Percentiles rank a stretch among this genome's conserved stretches.
Evolutionary conservation across 805 yeast genomes (phyloP).

Genomic region (Candida piceae): DNA sequence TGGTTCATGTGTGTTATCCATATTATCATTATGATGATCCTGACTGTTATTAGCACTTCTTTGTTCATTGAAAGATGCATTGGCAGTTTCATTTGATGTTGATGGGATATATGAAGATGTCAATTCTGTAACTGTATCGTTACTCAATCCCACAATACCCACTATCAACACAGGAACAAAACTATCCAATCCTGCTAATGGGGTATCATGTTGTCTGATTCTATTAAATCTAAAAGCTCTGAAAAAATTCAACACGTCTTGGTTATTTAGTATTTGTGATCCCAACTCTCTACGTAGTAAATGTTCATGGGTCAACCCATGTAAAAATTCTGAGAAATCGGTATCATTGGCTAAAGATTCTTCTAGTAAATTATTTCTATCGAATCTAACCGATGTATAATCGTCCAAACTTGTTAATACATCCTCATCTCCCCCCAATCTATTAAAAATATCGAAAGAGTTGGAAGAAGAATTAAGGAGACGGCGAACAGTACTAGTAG

Average conservation of each 20-base stretch:
- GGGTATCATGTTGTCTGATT: background rate
- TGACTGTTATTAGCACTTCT: no score
- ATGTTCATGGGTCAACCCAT: conserved; percentile 21
- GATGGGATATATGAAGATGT: no score
- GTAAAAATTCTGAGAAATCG: conserved; percentile 41
- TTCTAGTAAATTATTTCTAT: conserved; percentile 9
- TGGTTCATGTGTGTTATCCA: no score
- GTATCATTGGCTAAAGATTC: no score
- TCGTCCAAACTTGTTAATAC: no score
- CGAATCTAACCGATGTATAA: no score
- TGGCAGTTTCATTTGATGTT: no score
- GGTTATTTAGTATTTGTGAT: conserved; percentile 26
- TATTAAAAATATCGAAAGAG: no score
- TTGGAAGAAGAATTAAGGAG: conserved; percentile 10
- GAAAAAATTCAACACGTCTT: conserved; percentile 33
- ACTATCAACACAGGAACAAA: conserved; percentile 28
- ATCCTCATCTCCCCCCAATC: no score
- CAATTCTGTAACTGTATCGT: no score
- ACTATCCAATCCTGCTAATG: conserved; percentile 12
- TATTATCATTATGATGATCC: no score
- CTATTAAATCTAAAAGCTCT: conserved; percentile 39
- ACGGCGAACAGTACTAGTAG: conserved; percentile 22
- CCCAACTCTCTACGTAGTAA: conserved; percentile 24
- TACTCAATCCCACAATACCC: conserved; percentile 27
- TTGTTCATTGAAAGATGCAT: no score